These are phyloP conservation scores for Eucalyptus rudis DNA, from an alignment of 345 rosid species.

Conservation along the genomic window DNA sequence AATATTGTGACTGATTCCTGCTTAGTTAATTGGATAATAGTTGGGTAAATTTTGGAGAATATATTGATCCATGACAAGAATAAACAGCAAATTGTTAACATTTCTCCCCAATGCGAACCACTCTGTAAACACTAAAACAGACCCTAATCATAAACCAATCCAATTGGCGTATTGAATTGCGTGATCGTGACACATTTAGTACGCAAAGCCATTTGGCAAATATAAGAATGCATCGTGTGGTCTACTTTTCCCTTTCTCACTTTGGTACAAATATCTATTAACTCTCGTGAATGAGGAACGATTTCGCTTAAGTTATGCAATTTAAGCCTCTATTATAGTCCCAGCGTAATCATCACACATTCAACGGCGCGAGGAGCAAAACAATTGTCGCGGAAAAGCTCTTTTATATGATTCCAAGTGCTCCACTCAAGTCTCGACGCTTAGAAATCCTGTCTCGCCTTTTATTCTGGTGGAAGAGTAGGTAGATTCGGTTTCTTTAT, in stretches of 20 bases:
- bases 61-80: accelerated
- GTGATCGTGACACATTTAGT: not conserved
- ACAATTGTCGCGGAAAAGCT: not conserved
- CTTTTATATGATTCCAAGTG: not conserved
- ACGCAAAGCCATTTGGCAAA: not conserved
- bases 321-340: not conserved
- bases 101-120: not conserved
- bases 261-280: not conserved
- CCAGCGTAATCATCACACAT: not conserved
- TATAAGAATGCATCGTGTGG: not conserved
- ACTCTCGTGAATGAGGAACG: not conserved
- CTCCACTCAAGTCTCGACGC: not conserved
- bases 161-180: not conserved
- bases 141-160: not conserved
- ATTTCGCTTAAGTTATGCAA: not conserved
- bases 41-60: not conserved
- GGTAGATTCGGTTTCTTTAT: not conserved
- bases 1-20: not conserved
- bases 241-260: not conserved
- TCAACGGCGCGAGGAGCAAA: not conserved
- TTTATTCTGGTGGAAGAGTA: not conserved
- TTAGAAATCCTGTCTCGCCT: not conserved
- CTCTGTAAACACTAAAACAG: not conserved
- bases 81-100: not conserved
- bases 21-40: not conserved